Evolutionary conservation across 1,139 yeast species (phyloP), one percentile per base, ranked within the genome.

Genomic region (Debaryomyces sp.): DNA sequence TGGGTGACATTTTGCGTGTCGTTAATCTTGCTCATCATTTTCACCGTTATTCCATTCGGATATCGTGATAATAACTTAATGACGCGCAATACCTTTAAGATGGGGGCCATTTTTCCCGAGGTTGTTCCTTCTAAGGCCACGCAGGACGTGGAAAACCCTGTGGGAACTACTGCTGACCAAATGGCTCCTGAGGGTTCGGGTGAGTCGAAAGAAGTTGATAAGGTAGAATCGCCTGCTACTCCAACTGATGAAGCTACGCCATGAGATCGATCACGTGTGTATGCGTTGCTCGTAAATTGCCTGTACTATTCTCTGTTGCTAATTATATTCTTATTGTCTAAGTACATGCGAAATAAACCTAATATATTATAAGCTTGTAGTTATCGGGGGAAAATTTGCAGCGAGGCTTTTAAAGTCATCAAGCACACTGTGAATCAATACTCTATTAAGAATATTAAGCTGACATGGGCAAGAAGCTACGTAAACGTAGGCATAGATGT

Each of bases 1-100:
- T 71, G 71, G 70, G 24, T 70, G 5, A 52, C 65, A 45, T 68
- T 63, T 43, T 50, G 56, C 8, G 58, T 56, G 5, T 52, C 68
- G 18, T 57, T 68, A 43, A 59, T 50, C 1, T 56, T 67, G 40
- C 50, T 63, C 34, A 42, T 66, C 8, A 34, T 59, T 12, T 69
- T 50, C 50, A 51, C 65, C 4, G 53, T 60, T 23, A 47, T 65
- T 15, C 75, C 75, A 8, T 50, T 52, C 32, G 39, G 15, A 9
- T 34, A 30, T 21, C 22, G 38, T 12, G 50, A 46, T 4, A 50
- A 44, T 21, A 24, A 40, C 17, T 33, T 43, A 29, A 6, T 32
- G 29, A 6, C 44, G 37, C 3, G 33, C 22, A 22, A 41, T 23
- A 45, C 10, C n/a, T 56, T 49, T 34, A 43, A 48, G 17, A 49